Evolutionary conservation across 2,329 filamentous ascomycete species (phyloP).

Genomic region (Colletotrichum graminicola): DNA sequence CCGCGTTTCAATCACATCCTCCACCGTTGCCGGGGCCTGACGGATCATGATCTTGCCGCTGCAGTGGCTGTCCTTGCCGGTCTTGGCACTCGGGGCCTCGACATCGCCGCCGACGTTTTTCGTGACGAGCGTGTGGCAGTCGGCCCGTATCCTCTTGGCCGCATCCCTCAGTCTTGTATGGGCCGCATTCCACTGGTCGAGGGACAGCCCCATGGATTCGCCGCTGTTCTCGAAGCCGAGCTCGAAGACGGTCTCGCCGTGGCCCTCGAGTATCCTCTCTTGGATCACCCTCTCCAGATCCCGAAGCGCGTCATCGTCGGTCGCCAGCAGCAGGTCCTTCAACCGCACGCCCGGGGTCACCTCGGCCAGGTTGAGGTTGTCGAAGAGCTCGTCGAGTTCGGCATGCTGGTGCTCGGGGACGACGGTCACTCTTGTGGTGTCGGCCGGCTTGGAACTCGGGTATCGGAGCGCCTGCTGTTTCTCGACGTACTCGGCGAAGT

Average conservation of each 20-base stretch:
- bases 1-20: constrained; percentile 93
- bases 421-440: constrained; percentile 47
- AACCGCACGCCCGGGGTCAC: constrained; percentile 72
- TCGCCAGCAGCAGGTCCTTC: constrained; percentile 79
- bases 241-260: constrained; percentile 92
- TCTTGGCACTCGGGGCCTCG: constrained; percentile 74
- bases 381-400: constrained; percentile 92
- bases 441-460: constrained; percentile 55
- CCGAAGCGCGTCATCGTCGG: constrained; percentile 67
- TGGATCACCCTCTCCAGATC: constrained; percentile 76
- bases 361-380: constrained; percentile 86
- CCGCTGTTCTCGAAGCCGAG: constrained; percentile 91
- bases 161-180: constrained; percentile 74
- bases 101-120: constrained; percentile 85
- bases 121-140: constrained; percentile 88
- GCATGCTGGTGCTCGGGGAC: constrained; percentile 73
- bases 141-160: constrained; percentile 74
- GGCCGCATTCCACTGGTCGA: constrained; percentile 81
- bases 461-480: constrained; percentile 86
- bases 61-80: constrained; percentile 77
- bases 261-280: constrained; percentile 81
- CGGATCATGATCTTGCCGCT: constrained; percentile 91
- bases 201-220: constrained; percentile 82
- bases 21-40: constrained; percentile 77
- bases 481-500: constrained; percentile 98